These are phyloP conservation scores for Aspergillus felis DNA, from an alignment of 2,329 filamentous ascomycete species.

Conservation along the genomic window DNA sequence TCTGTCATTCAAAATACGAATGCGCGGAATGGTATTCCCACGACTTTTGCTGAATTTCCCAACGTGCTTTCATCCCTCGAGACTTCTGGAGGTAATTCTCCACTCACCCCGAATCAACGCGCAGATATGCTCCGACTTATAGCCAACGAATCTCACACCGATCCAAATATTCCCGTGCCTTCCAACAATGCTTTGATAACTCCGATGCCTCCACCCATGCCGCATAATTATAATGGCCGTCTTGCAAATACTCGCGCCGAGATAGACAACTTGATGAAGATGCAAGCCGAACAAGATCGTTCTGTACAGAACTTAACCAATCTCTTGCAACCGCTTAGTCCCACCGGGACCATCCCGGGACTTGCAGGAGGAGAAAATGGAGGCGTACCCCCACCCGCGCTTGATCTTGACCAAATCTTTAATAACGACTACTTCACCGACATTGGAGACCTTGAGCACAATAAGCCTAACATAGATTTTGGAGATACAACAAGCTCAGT, in stretches of 20 bases:
- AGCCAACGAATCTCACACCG: slow-evolving; percentile 44
- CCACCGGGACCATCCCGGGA: slow-evolving; percentile 73
- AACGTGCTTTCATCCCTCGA: slow-evolving; percentile 45
- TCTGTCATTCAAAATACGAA: slow-evolving; percentile 47
- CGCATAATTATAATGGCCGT: slow-evolving; percentile 43
- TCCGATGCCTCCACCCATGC: slow-evolving; percentile 53
- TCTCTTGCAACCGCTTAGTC: slow-evolving; percentile 73
- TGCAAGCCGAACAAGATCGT: slow-evolving; percentile 74
- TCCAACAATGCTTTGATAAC: slow-evolving; percentile 56
- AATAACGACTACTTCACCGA: slow-evolving; percentile 55
- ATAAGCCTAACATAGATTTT: slow-evolving; percentile 22
- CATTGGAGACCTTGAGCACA: slow-evolving; percentile 30
- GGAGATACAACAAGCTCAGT: slow-evolving; percentile 17
- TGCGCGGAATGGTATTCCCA: slow-evolving; percentile 38
- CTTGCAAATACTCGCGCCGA: slow-evolving; percentile 68
- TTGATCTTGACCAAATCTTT: slow-evolving; percentile 58
- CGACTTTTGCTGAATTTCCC: slow-evolving; percentile 41
- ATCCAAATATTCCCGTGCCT: slow-evolving; percentile 33
- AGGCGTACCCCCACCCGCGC: slow-evolving; percentile 40
- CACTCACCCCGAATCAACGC: slow-evolving; percentile 44
- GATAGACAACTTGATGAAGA: slow-evolving; percentile 70
- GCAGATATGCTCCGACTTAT: slow-evolving; percentile 47
- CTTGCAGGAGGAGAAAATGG: slow-evolving; percentile 46
- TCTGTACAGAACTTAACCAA: slow-evolving; percentile 72
- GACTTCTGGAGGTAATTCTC: slow-evolving; percentile 39